Evolutionary conservation across 495 filamentous ascomycete species (phyloP).

Genomic region (Thermothielavioides terrestris): DNA sequence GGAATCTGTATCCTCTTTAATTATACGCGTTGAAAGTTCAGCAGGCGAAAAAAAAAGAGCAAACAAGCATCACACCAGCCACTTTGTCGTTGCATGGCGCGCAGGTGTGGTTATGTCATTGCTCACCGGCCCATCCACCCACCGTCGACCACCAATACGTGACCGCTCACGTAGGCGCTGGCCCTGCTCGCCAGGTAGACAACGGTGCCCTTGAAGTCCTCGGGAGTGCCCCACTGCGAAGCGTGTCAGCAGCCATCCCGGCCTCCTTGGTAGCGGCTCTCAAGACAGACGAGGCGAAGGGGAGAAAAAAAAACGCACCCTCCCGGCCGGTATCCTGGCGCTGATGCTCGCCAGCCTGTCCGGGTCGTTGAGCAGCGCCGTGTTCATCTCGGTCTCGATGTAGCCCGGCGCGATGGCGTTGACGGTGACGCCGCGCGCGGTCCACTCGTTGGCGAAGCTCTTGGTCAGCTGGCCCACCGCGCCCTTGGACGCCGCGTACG

Average conservation of each 20-base stretch:
- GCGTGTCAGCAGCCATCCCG: neutral
- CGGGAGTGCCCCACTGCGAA: slow-evolving; percentile 63
- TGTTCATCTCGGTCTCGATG: slow-evolving; percentile 89
- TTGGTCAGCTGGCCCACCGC: slow-evolving; percentile 84
- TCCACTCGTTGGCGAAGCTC: slow-evolving; percentile 81
- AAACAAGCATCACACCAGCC: too few species aligned
- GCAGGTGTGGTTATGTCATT: too few species aligned
- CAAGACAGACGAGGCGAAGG: neutral
- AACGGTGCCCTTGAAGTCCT: slow-evolving; percentile 80
- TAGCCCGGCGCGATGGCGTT: slow-evolving; percentile 77
- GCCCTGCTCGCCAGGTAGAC: slow-evolving; percentile 71
- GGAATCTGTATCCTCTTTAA: neutral
- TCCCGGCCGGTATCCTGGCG: slow-evolving; percentile 72
- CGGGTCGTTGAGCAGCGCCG: slow-evolving; percentile 64
- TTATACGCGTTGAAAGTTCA: neutral
- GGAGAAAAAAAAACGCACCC: slow-evolving; percentile 25
- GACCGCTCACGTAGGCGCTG: slow-evolving; percentile 74
- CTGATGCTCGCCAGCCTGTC: slow-evolving; percentile 63
- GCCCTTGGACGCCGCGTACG: slow-evolving; percentile 84
- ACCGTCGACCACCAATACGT: slow-evolving; percentile 76
- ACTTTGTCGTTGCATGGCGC: too few species aligned
- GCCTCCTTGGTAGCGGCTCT: neutral
- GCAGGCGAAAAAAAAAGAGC: neutral
- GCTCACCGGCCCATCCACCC: slow-evolving; percentile 85
- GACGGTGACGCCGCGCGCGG: slow-evolving; percentile 64